Base-by-base conservation (phyloP, 768 basidiomycete species). In the Podaxis mareebaensis region DNA sequence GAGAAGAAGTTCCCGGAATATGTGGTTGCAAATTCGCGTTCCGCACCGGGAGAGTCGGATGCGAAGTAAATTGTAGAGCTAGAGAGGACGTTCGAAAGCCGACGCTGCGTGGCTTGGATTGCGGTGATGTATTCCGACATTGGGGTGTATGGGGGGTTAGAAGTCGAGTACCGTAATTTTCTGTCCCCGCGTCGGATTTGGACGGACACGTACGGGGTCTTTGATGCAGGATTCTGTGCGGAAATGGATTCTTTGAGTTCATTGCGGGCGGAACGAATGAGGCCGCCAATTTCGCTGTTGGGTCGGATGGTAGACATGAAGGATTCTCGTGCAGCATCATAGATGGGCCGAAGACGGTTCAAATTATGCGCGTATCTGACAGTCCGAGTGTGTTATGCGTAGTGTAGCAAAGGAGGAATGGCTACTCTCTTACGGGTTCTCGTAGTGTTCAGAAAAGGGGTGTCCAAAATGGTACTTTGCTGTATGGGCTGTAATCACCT, bases 131-230 rank as follows among this genome's bases (percentile, higher is more conserved):
- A 91, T 48, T 84, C 79, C 40, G 54, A 49, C 28, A 48, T 77
- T 66, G 26, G 82, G 66, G 1, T 87, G 85, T 15, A 91, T 77
- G 69, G 83, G 78, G 4, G 74, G 67, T 51, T 75, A 72, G 36
- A 75, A 77, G 63, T 79, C 67, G 77, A 84, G 4, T 82, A 83
- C 10, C 70, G 64, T 12, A 84, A 79, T 53, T 75, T 72, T 5
- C 80, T 77, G 73, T 90, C 88, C 13, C 89, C 89, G 49, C 83
- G 81, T 38, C 89, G 85, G 63, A 90, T 79, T 70, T 91, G 87
- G 12, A 85, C 76, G n/a, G 81, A 78, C 48, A 86, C 68, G 70
- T 89, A 89, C 3, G 72, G 69, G 28, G 38, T 51, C 1, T 61
- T 54, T 4, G 40, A 17, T 13, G 52, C 39, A 20, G 55, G 26